These are phyloP conservation scores for Diaporthe amygdali DNA, from an alignment of 2,329 filamentous ascomycete genomes.

Conservation along the genomic window DNA sequence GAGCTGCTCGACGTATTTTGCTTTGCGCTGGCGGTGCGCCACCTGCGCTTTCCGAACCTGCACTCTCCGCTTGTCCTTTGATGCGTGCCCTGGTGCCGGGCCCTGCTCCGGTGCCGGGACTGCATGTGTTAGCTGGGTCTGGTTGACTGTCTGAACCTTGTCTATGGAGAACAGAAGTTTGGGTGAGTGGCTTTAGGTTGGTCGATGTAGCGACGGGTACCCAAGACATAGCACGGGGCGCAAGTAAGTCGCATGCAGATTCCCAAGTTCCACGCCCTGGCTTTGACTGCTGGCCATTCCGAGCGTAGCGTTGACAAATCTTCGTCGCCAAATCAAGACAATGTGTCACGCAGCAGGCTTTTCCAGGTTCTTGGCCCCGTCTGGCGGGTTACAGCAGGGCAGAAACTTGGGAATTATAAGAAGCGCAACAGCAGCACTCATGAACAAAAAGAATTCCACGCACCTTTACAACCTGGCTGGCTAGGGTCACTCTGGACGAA, in stretches of 20 bases:
- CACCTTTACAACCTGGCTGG: slow-evolving; percentile 31
- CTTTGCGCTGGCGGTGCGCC: slow-evolving; percentile 61
- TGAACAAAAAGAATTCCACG: slow-evolving; percentile 15
- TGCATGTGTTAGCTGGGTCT: slow-evolving; percentile 2
- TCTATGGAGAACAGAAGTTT: neutral
- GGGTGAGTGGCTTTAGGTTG: neutral
- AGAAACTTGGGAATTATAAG: neutral
- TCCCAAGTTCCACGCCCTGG: neutral
- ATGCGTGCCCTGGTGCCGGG: slow-evolving; percentile 19
- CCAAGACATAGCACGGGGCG: neutral
- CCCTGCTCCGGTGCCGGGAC: slow-evolving; percentile 15
- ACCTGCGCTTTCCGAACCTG: slow-evolving; percentile 60
- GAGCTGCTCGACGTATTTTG: slow-evolving; percentile 59
- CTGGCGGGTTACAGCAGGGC: slow-evolving; percentile 1
- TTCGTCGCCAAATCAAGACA: slow-evolving; percentile 20
- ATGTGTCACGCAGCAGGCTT: slow-evolving; percentile 10
- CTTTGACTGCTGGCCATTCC: neutral
- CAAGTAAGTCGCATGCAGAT: neutral
- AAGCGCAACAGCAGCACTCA: neutral
- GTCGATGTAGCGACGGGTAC: neutral
- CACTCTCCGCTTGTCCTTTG: slow-evolving; percentile 51
- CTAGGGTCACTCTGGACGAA: slow-evolving; percentile 40
- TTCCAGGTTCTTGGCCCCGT: neutral
- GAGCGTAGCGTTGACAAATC: slow-evolving; percentile 25
- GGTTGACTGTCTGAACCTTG: neutral